A percentile compares a stretch with the other conserved stretches of the same genome.
Conservation (phyloP, 2,329 filamentous ascomycete species). For the Periconia sp. region DNA sequence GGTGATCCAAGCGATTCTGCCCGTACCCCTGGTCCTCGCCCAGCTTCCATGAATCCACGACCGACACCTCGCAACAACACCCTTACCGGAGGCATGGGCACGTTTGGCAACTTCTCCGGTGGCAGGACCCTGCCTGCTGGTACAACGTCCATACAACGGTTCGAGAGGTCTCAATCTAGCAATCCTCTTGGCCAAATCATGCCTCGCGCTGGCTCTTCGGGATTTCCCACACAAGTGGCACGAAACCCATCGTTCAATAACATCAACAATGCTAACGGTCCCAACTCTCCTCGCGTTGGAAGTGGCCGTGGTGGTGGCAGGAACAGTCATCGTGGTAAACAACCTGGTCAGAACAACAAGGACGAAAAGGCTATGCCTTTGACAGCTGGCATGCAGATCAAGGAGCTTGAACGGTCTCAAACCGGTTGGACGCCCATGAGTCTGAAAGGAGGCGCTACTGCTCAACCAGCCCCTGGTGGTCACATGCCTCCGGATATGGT, state of each 20-base stretch:
- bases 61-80: slow-evolving; percentile 46
- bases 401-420: slow-evolving; percentile 72
- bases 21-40: slow-evolving; percentile 64
- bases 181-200: slow-evolving; percentile 62
- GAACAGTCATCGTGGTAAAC: slow-evolving; percentile 62
- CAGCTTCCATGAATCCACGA: slow-evolving; percentile 49
- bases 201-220: slow-evolving; percentile 54
- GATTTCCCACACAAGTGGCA: slow-evolving; percentile 64
- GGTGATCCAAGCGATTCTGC: slow-evolving; percentile 74
- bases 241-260: slow-evolving; percentile 63
- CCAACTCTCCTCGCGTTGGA: slow-evolving; percentile 70
- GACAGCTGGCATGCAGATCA: slow-evolving; percentile 78
- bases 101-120: slow-evolving; percentile 55
- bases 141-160: slow-evolving; percentile 77
- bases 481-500: slow-evolving; percentile 88
- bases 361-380: slow-evolving; percentile 86
- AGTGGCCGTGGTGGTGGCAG: slow-evolving; percentile 64
- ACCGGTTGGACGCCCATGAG: slow-evolving; percentile 84
- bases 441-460: slow-evolving; percentile 41
- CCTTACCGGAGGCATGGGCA: slow-evolving; percentile 62
- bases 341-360: slow-evolving; percentile 47
- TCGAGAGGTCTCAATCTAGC: slow-evolving; percentile 47
- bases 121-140: slow-evolving; percentile 69
- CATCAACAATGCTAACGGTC: slow-evolving; percentile 56
- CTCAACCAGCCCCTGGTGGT: slow-evolving; percentile 32